Evolutionary conservation across 306 rosid genomes (phyloP).

Genomic region (Canavalia gladiata): DNA sequence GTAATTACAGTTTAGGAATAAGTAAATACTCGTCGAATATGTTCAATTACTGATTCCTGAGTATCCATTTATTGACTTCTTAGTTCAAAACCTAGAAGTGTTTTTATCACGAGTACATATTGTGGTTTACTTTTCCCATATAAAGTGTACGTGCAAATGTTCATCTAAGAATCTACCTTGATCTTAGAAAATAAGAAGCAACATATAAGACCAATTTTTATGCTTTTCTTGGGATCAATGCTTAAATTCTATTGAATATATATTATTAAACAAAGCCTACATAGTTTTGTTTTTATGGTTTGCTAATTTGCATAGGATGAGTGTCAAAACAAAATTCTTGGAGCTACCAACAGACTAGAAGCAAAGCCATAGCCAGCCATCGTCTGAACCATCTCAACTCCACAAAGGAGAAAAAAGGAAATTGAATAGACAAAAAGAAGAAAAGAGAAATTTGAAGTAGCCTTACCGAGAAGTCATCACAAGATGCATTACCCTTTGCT

Average conservation of each 20-base stretch:
- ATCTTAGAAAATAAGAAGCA: slow-evolving; percentile 9
- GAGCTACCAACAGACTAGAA: slow-evolving; percentile 25
- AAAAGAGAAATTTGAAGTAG: slow-evolving; percentile 45
- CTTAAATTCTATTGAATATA: neutral
- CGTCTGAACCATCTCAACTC: slow-evolving; percentile 34
- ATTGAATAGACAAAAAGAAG: slow-evolving; percentile 27
- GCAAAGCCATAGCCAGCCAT: slow-evolving; percentile 29
- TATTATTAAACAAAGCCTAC: slow-evolving; percentile 1
- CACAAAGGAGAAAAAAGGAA: slow-evolving; percentile 12
- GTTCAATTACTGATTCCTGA: slow-evolving; percentile 3
- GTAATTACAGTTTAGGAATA: neutral
- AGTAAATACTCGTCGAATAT: neutral
- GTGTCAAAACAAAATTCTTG: neutral
- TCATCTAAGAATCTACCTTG: neutral
- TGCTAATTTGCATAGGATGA: neutral
- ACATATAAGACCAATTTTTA: slow-evolving; percentile 8
- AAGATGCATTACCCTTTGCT: slow-evolving; percentile 94
- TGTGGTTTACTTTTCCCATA: neutral
- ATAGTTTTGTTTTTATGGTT: neutral
- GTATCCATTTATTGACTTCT: neutral
- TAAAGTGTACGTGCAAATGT: neutral
- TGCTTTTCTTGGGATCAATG: slow-evolving; percentile 9
- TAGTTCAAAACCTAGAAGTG: neutral
- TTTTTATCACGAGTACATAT: neutral
- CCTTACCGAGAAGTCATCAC: slow-evolving; percentile 93